Evolutionary conservation across 192 early-diverging fungal genomes (phyloP).

Genomic region (Coemansia sp.): DNA sequence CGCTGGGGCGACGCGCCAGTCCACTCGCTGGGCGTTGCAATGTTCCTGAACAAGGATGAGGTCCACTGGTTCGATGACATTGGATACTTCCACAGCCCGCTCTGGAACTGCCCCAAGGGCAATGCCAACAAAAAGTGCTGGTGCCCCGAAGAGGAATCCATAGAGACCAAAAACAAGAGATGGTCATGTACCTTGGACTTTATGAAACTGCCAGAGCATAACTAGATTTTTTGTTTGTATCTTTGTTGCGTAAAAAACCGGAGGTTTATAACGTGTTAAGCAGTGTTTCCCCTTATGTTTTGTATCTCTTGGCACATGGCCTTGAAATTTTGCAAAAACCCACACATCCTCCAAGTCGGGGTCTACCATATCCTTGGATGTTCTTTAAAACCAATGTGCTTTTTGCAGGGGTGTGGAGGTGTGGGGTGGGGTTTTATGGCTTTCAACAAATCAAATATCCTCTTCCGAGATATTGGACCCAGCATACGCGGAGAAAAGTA

Average conservation of each 20-base stretch:
- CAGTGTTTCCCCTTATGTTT: no score
- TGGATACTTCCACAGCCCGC: constrained; percentile 58
- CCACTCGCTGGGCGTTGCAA: constrained; percentile 62
- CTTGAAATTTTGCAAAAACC: neutral
- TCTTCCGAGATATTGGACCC: neutral
- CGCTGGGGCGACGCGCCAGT: constrained; percentile 66
- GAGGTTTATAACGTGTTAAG: no score
- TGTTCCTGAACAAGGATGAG: constrained; percentile 57
- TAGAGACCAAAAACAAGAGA: constrained; percentile 33
- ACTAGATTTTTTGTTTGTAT: neutral
- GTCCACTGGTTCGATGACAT: constrained; percentile 74
- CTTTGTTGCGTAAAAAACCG: no score
- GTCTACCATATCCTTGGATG: neutral
- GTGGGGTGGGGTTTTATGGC: neutral
- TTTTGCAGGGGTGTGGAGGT: neutral
- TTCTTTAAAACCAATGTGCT: neutral
- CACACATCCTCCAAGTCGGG: neutral
- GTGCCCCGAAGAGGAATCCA: constrained; percentile 43
- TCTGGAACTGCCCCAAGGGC: constrained; percentile 40
- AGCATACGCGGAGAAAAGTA: neutral
- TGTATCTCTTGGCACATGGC: neutral
- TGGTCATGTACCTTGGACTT: constrained; percentile 53
- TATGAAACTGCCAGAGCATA: constrained; percentile 21
- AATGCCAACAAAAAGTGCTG: constrained; percentile 33
- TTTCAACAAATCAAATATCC: neutral